Percentiles rank a stretch among this genome's conserved stretches.
Evolutionary conservation across 2,329 filamentous ascomycete species (phyloP).

Genomic region (Fusarium gaditjirri): DNA sequence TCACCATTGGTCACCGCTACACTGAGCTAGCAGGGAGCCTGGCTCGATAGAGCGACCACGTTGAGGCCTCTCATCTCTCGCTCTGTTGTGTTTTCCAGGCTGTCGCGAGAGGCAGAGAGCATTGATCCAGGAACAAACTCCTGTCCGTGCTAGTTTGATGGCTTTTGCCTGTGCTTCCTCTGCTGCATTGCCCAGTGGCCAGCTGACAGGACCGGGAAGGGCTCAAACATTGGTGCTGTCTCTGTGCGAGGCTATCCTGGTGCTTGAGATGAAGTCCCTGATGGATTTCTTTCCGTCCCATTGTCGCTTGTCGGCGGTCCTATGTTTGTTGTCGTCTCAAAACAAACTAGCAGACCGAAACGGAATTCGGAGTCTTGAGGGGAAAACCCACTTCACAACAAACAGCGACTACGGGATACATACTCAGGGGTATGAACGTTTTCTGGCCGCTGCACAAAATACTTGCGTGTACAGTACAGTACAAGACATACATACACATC

Average conservation of each 20-base stretch:
- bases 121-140: constrained; percentile 30
- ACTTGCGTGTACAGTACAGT: constrained; percentile 19
- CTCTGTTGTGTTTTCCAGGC: constrained; percentile 2
- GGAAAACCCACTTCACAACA: background rate
- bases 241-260: constrained; percentile 18
- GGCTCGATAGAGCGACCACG: constrained; percentile 29
- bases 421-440: constrained; percentile 23
- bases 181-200: constrained; percentile 28
- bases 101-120: constrained; percentile 8
- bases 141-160: constrained; percentile 26
- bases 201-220: constrained; percentile 16
- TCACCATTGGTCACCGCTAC: constrained; percentile 45
- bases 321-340: constrained; percentile 24
- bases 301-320: constrained; percentile 8
- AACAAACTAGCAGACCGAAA: constrained; percentile 10
- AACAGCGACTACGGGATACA: background rate
- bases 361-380: constrained; percentile 32
- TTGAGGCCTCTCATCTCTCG: constrained; percentile 19
- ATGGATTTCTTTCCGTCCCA: constrained; percentile 34
- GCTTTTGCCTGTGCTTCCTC: constrained; percentile 27
- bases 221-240: constrained; percentile 36
- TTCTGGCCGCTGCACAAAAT: constrained; percentile 26
- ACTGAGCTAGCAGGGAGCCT: constrained; percentile 49
- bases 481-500: constrained; percentile 10
- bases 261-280: constrained; percentile 30